phyloP scores from a whole-genome alignment of 2,329 filamentous ascomycete genomes.

The Aspergillus melleus region DNA sequence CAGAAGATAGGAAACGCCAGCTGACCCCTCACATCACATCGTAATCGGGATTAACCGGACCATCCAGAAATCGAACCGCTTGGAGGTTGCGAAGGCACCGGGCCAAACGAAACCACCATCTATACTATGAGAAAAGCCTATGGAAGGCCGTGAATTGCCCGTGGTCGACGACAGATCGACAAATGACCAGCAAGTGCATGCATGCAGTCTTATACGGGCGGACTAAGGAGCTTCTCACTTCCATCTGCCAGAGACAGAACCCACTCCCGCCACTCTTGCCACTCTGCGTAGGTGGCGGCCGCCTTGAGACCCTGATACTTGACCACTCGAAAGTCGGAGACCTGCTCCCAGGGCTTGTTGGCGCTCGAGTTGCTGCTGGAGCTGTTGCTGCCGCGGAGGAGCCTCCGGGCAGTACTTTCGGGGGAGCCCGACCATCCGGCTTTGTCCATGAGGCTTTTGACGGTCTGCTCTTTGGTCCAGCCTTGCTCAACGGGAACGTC shows the following conservation, averaged over 20 bases:
- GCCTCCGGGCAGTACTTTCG: slow-evolving; percentile 35
- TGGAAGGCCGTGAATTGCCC: not conserved
- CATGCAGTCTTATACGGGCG: not conserved
- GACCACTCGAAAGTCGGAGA: slow-evolving; percentile 71
- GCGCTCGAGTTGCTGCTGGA: slow-evolving; percentile 16
- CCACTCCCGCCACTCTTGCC: slow-evolving; percentile 78
- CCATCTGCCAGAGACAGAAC: slow-evolving; percentile 43
- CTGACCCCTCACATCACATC: not conserved
- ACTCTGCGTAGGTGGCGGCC: slow-evolving; percentile 69
- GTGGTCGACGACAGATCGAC: not conserved
- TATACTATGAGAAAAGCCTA: not conserved
- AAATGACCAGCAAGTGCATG: not conserved
- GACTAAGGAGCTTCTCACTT: slow-evolving; percentile 21
- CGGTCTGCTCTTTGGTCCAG: slow-evolving; percentile 90
- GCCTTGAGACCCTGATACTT: slow-evolving; percentile 85
- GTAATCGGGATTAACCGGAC: not conserved
- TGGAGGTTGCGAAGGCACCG: not conserved
- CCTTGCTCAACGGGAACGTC: slow-evolving; percentile 90
- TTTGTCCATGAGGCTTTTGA: slow-evolving; percentile 89
- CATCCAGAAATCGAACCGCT: not conserved
- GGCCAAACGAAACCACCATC: not conserved
- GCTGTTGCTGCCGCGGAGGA: slow-evolving; percentile 43
- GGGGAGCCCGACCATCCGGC: slow-evolving; percentile 77
- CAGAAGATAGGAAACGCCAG: not conserved
- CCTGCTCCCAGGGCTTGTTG: slow-evolving; percentile 66